Evolutionary conservation across 495 filamentous ascomycete genomes (phyloP).

Genomic region (Penicillium mononematosum): DNA sequence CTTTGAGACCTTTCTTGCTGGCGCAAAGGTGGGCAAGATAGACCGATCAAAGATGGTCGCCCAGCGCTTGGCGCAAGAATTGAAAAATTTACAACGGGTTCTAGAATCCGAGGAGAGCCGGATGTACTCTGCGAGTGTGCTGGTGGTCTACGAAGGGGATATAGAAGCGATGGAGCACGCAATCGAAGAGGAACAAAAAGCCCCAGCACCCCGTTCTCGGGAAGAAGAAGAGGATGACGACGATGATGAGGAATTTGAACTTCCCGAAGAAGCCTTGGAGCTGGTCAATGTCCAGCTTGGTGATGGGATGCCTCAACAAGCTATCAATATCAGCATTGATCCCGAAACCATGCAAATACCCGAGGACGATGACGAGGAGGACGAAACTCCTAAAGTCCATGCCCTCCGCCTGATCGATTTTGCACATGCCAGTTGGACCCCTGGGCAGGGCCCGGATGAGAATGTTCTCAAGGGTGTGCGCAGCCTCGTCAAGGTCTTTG

Average conservation of each 20-base stretch:
- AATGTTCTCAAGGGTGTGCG: conserved; percentile 76
- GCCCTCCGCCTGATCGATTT: conserved; percentile 93
- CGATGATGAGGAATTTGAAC: conserved; percentile 57
- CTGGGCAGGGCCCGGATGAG: conserved; percentile 83
- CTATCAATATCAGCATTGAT: conserved; percentile 45
- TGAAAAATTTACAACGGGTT: conserved; percentile 60
- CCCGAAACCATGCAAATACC: conserved; percentile 31
- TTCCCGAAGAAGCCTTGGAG: conserved; percentile 36
- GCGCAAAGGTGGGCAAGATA: conserved; percentile 53
- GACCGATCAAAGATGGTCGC: conserved; percentile 57
- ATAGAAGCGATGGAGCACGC: conserved; percentile 62
- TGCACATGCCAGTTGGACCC: conserved; percentile 86
- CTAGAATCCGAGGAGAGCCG: conserved; percentile 77
- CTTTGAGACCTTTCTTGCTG: conserved; percentile 73
- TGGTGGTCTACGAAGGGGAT: conserved; percentile 93
- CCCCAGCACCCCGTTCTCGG: conserved; percentile 25
- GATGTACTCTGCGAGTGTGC: conserved; percentile 89
- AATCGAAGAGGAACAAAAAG: conserved; percentile 58
- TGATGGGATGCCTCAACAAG: conserved; percentile 29
- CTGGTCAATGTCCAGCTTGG: conserved; percentile 34
- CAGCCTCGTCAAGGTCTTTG: conserved; percentile 69
- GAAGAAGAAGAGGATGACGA: conserved; percentile 40
- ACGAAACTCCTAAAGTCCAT: conserved; percentile 69
- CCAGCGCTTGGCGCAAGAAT: conserved; percentile 62
- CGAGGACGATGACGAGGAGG: conserved; percentile 62